Base-by-base conservation (phyloP, 352 stramenopile genomes). In the Globisporangium irregulare region DNA sequence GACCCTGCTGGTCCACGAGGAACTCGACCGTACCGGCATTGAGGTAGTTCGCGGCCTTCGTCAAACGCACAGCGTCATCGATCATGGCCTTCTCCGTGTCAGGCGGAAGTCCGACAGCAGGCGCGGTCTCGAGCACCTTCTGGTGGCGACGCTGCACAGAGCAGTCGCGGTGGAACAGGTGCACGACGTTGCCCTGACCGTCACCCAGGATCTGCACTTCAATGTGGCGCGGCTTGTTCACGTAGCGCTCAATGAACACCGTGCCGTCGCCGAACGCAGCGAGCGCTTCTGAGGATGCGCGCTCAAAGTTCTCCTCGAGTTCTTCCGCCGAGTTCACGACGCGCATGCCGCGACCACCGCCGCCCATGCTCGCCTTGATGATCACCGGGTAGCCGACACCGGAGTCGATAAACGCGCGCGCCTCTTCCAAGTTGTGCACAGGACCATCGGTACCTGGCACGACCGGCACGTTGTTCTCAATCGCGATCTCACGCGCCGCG, bases 11-110 rank as follows among this genome's bases (percentile, higher is more conserved):
- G 77, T 99, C 97, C 60, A 99, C 87, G 2, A 99, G 82, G 73
- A 99, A 99, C 84, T 99, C 98, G 27, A 99, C 96, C 9, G 97
- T 99, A 64, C 97, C 97, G 14, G 97, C 97, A 78, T 98, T 98
- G 32, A 95, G 76, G 79, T 99, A 99, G 57, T 97, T 96, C 38
- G 93, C 93, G 18, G 90, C 87, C 62, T 82, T 87, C 9, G 95
- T 93, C 50, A 99, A 87, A 15, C 84, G 81, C 59, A 98, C 82
- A 2, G 97, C 94, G 76, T 98, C 90, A 29, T 93, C 79, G 41
- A 99, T 96, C 84, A 99, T 98, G 34, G 83, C 84, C 64, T 98
- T 74, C 60, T 93, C 94, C 0, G 96, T 92, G 56, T 87, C 85
- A 7, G 80, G 73, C 48, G 83, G 73, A 18, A 98, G 78, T 20